Evolutionary conservation across 73 alveolate genomes (phyloP).

Genomic region (Paramecium sexaurelia): DNA sequence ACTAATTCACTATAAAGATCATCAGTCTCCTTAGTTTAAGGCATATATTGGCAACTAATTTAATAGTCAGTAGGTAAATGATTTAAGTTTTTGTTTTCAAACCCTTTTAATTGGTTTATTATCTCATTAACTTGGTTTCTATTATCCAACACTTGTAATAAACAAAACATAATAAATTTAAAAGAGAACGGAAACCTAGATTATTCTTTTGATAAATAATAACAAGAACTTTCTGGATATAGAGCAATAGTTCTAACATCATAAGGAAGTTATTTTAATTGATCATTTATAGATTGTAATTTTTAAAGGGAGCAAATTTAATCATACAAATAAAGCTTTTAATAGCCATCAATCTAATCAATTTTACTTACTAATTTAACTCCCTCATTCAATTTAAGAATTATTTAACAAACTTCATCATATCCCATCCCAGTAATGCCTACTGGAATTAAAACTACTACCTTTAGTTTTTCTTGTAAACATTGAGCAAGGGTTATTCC

Average conservation of each 20-base stretch:
- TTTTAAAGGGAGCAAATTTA: background rate
- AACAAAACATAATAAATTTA: slow-evolving; percentile 1
- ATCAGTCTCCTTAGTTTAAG: background rate
- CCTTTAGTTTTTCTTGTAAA: background rate
- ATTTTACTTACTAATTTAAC: background rate
- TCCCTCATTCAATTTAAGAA: background rate
- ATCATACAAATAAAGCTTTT: background rate
- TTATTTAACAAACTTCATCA: background rate
- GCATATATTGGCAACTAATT: background rate
- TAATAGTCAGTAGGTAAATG: background rate
- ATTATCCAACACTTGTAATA: background rate
- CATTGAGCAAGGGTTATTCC: background rate
- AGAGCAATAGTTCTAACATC: background rate
- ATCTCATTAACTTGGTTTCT: background rate
- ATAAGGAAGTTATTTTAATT: background rate
- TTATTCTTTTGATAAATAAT: background rate
- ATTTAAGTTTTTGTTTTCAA: background rate
- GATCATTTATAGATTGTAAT: background rate
- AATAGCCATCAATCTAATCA: background rate
- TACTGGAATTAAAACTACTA: background rate
- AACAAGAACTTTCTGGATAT: background rate
- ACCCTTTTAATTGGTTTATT: background rate
- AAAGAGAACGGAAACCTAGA: background rate
- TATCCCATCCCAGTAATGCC: background rate
- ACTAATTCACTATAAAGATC: slow-evolving; percentile 16